Evolutionary conservation across 2,329 filamentous ascomycete species (phyloP).

Genomic region (Juglanconis oblonga): DNA sequence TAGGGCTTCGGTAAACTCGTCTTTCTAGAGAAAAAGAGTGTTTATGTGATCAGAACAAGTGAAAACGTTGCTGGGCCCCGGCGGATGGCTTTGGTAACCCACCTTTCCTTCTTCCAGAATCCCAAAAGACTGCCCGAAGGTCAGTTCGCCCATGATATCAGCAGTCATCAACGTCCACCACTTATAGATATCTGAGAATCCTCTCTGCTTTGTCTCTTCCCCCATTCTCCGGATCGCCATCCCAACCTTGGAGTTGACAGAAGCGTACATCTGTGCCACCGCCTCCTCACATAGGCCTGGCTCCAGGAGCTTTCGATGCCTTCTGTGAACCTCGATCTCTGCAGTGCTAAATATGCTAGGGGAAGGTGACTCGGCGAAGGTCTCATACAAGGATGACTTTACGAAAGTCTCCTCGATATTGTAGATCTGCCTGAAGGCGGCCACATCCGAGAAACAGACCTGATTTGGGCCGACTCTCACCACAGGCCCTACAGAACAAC

Average conservation of each 20-base stretch:
- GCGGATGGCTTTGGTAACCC: neutral
- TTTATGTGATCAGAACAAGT: too few relatives aligned
- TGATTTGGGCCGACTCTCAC: slow-evolving; percentile 25
- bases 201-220: slow-evolving; percentile 36
- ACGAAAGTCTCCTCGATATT: slow-evolving; percentile 26
- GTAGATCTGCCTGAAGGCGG: slow-evolving; percentile 26
- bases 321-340: slow-evolving; percentile 36
- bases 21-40: neutral
- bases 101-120: slow-evolving; percentile 50
- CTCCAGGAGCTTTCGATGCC: slow-evolving; percentile 40
- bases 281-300: slow-evolving; percentile 35
- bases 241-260: slow-evolving; percentile 35
- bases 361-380: slow-evolving; percentile 10
- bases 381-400: slow-evolving; percentile 26
- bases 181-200: slow-evolving; percentile 45
- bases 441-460: slow-evolving; percentile 25
- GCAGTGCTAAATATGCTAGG: slow-evolving; percentile 38
- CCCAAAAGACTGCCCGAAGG: slow-evolving; percentile 53
- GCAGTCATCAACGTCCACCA: slow-evolving; percentile 54
- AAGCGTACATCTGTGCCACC: slow-evolving; percentile 28
- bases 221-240: slow-evolving; percentile 42
- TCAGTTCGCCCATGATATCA: slow-evolving; percentile 51
- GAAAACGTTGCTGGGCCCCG: too few relatives aligned
- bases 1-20: neutral
- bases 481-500: slow-evolving; percentile 18